Evolutionary conservation across 345 rosid species (phyloP).

Genomic region (Acer campestre): DNA sequence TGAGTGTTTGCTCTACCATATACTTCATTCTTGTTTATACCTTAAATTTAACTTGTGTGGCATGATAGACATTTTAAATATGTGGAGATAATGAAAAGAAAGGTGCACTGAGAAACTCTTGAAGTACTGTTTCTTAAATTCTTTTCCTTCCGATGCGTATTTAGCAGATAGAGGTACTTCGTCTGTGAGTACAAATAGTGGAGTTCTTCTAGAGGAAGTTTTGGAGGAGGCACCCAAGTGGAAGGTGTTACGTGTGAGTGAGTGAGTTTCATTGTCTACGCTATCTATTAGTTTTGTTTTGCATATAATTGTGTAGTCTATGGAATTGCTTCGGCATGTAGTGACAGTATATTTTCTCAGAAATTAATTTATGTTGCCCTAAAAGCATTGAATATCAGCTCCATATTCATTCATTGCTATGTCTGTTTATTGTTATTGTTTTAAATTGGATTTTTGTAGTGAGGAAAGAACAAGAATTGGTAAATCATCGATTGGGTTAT

Average conservation of each 20-base stretch:
- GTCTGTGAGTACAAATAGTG: slow-evolving; percentile 33
- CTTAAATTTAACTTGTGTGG: background rate
- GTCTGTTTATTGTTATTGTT: background rate
- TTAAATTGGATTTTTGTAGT: background rate
- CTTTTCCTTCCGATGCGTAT: slow-evolving; percentile 17
- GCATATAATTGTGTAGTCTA: slow-evolving; percentile 6
- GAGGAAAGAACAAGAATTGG: background rate
- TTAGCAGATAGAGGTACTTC: slow-evolving; percentile 50
- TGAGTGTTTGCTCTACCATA: slow-evolving; percentile 23
- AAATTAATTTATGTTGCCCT: background rate
- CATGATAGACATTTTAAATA: slow-evolving; percentile 1
- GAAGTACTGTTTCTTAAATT: slow-evolving; percentile 7
- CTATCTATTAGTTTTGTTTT: slow-evolving; percentile 18
- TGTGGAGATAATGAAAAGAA: background rate
- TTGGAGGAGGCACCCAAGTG: slow-evolving; percentile 96
- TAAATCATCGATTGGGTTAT: background rate
- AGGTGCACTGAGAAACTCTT: slow-evolving; percentile 2
- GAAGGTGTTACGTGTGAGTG: slow-evolving; percentile 99
- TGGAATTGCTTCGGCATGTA: background rate
- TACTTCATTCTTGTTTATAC: slow-evolving; percentile 1
- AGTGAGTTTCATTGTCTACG: slow-evolving; percentile 62
- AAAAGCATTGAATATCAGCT: background rate
- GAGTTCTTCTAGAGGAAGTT: slow-evolving; percentile 64
- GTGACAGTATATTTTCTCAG: background rate
- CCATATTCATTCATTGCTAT: background rate